Evolutionary conservation across 208 protist genomes (phyloP).

Genomic region (Trypanosoma conorhini): DNA sequence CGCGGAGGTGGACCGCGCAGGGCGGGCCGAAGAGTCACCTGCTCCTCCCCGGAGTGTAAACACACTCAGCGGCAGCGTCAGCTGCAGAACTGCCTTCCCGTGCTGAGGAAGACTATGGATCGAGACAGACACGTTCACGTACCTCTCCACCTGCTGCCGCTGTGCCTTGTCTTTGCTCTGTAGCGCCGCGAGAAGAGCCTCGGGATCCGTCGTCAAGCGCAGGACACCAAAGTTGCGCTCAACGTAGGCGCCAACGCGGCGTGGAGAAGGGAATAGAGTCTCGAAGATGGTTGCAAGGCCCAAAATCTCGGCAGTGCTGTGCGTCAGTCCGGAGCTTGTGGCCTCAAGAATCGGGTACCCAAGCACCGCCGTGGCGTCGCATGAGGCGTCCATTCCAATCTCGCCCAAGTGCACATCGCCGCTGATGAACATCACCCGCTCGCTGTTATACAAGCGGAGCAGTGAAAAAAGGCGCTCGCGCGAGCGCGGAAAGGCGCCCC

Average conservation of each 20-base stretch:
- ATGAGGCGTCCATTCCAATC: slow-evolving; percentile 57
- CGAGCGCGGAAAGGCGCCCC: slow-evolving; percentile 61
- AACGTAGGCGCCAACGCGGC: slow-evolving; percentile 61
- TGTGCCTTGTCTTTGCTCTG: background rate
- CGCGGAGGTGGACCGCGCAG: no score
- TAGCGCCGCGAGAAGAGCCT: background rate
- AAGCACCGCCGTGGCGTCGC: slow-evolving; percentile 36
- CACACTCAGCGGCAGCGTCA: slow-evolving; percentile 60
- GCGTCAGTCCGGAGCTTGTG: slow-evolving; percentile 83
- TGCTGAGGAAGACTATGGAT: slow-evolving; percentile 49
- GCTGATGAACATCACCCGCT: slow-evolving; percentile 76
- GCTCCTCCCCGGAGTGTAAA: slow-evolving; percentile 34
- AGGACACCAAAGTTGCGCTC: slow-evolving; percentile 72
- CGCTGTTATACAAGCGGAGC: slow-evolving; percentile 37
- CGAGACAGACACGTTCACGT: slow-evolving; percentile 61
- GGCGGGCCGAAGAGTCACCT: background rate
- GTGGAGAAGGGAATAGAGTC: slow-evolving; percentile 42
- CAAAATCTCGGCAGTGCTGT: slow-evolving; percentile 58
- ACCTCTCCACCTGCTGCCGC: slow-evolving; percentile 31
- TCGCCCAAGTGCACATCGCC: slow-evolving; percentile 90
- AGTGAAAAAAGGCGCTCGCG: slow-evolving; percentile 60
- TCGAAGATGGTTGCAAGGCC: slow-evolving; percentile 43
- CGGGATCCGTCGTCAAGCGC: slow-evolving; percentile 38
- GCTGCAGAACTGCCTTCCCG: slow-evolving; percentile 39
- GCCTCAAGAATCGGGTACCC: slow-evolving; percentile 77